Base-by-base conservation (phyloP, 345 rosid genomes). In the Limnanthes douglasii region DNA sequence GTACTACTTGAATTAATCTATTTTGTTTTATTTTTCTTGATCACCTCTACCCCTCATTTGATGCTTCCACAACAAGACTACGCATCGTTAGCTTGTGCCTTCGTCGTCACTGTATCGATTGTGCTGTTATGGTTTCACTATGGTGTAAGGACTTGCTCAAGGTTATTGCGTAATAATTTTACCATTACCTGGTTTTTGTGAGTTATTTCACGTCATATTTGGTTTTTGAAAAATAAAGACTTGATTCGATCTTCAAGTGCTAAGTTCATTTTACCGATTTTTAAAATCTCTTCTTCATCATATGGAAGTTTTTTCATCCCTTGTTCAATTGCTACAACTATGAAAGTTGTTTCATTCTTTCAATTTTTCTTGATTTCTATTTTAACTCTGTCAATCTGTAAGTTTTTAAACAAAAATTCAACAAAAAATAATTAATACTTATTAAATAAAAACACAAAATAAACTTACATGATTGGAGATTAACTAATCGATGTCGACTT, bases 151-250 rank as follows among this genome's bases (percentile, higher is more conserved):
- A n/a, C n/a, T n/a, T n/a, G n/a, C n/a, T 19, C 38, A 49, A 49
- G 40, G 37, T 5, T 40, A 29, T 39, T 42, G 36, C 0, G 46
- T 34, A 21, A 36, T 50, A 3, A 49, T 56, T 79, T 85, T 37
- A 78, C 88, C 0, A 77, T 59, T 35, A 85, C 93, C 55, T 85
- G 82, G 37, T 76, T 79, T 34, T 64, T 57, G 48, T 73, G 85
- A 5, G 96, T 93, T 46, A 79, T 43, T 27, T 76, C 88, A 45
- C 79, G 65, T 93, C 96, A 85, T 22, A 79, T 69, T 44, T 85
- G 93, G 39, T 76, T 85, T 62, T 85, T 93, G 5, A 76, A 45
- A 41, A 54, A 61, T 1, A 76, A 24, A 0, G 85, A 66, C 59
- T 68, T 79, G 4, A 79, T 69, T 20, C 53, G 51, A 39, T 85